Evolutionary conservation across 2,329 filamentous ascomycete genomes (phyloP), one percentile per base, ranked within the genome.

Genomic region (Aspergillus novoparasiticus): DNA sequence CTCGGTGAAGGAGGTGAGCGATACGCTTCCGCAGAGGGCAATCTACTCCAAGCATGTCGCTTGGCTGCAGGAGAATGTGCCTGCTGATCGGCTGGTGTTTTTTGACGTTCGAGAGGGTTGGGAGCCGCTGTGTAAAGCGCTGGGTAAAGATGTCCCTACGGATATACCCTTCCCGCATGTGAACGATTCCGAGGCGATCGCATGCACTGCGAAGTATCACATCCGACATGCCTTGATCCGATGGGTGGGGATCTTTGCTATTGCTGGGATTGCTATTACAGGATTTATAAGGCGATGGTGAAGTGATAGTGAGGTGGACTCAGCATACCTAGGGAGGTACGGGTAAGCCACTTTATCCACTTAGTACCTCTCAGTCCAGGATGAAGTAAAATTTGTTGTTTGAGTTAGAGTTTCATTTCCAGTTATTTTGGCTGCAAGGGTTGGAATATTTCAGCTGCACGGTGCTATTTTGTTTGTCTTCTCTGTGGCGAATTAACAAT

Each of bases 61-160:
- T 12, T 73, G 72, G 72, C 46, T 74, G 55, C 68, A 68, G 41
- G 60, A 69, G 28, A 61, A 70, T 23, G 71, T 74, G 1, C 71
- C 75, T 2, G 71, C 72, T 53, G 71, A 76, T 53, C 72, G 69
- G 12, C 57, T 79, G 67, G 69, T 78, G 45, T 76, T 80, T 66
- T 78, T 75, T 58, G 71, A 76, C 61, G 72, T 78, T 0, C 69
- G 75, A 57, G 78, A 84, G 56, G 81, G 80, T 0, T 84, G 82
- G 82, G 76, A 68, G 39, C 79, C 81, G 5, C 69, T 85, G 36
- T 84, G 82, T 63, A 66, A 73, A 62, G 81, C 82, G 48, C 62
- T 83, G 39, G 78, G 72, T 0, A 78, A 76, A 43, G 73, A 77
- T 12, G 69, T 78, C 0, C 81, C 80, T 14, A 39, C 14, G 14